Evolutionary conservation across 306 rosid genomes (phyloP).

Genomic region (Abrus pulchellus): DNA sequence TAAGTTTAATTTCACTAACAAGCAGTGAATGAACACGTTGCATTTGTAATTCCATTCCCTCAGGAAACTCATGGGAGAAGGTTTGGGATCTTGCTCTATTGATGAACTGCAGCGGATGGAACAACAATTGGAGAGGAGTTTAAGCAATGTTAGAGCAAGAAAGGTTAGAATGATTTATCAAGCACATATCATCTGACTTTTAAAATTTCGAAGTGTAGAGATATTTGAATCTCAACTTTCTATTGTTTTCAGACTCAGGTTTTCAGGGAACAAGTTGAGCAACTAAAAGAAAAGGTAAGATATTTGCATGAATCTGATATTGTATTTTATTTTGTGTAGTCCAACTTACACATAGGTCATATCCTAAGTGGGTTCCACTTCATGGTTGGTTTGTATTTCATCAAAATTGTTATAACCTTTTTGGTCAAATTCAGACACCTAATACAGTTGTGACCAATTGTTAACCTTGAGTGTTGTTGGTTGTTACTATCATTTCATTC

Average conservation of each 20-base stretch:
- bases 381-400: background rate
- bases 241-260: constrained; percentile 61
- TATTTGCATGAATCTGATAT: background rate
- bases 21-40: background rate
- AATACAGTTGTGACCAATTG: background rate
- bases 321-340: background rate
- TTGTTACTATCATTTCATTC: background rate
- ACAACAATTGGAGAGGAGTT: constrained; percentile 73
- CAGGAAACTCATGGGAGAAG: constrained; percentile 81
- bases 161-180: constrained; percentile 59
- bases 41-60: constrained; percentile 31
- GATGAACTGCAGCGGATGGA: constrained; percentile 77
- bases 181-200: background rate
- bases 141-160: constrained; percentile 63
- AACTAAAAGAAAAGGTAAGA: constrained; percentile 69
- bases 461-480: background rate
- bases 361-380: background rate
- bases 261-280: constrained; percentile 66
- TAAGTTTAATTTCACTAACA: background rate
- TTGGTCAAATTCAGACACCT: constrained; percentile 21
- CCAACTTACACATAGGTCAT: background rate
- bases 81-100: constrained; percentile 66
- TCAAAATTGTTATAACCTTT: background rate
- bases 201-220: background rate
- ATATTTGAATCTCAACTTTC: constrained; percentile 7